Evolutionary conservation across 106 monocot genomes (phyloP).

Genomic region (Cymbidium sinense): DNA sequence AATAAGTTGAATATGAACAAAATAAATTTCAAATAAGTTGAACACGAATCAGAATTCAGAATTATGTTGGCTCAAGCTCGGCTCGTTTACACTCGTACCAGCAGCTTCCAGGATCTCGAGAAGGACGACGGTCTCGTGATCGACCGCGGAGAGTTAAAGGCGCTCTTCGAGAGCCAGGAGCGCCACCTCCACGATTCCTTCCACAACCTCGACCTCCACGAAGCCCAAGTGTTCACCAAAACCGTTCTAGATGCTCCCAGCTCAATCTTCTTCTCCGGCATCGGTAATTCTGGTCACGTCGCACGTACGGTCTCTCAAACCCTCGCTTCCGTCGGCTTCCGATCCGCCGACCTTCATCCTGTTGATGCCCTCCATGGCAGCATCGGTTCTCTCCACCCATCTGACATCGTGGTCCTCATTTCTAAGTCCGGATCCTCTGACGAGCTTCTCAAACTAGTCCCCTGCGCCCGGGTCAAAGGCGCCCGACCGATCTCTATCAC

Average conservation of each 20-base stretch:
- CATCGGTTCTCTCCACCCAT: constrained; percentile 54
- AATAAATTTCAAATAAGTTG: too few species aligned
- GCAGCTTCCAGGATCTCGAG: too few species aligned
- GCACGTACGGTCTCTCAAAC: constrained; percentile 68
- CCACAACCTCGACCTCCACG: constrained; percentile 46
- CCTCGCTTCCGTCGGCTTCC: constrained; percentile 71
- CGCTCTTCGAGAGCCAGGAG: constrained; percentile 54
- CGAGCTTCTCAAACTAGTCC: constrained; percentile 62
- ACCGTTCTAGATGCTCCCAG: constrained; percentile 43
- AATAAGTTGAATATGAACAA: too few species aligned
- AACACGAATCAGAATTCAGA: too few species aligned
- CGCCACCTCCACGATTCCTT: constrained; percentile 70
- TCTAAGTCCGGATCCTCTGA: constrained; percentile 95
- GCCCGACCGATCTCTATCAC: constrained; percentile 59
- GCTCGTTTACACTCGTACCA: too few species aligned
- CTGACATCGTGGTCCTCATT: constrained; percentile 61
- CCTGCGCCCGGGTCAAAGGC: constrained; percentile 68
- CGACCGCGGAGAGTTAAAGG: too few species aligned
- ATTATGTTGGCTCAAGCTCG: too few species aligned
- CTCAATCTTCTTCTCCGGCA: constrained; percentile 70
- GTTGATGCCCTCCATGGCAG: constrained; percentile 88
- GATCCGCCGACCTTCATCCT: constrained; percentile 62
- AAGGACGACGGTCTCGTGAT: too few species aligned
- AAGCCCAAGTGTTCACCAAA: constrained; percentile 51
- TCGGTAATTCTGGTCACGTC: constrained; percentile 79